Percentiles rank a stretch among this genome's conserved stretches.
Evolutionary conservation across 306 rosid genomes (phyloP).

Genomic region (Rosa multiflora): DNA sequence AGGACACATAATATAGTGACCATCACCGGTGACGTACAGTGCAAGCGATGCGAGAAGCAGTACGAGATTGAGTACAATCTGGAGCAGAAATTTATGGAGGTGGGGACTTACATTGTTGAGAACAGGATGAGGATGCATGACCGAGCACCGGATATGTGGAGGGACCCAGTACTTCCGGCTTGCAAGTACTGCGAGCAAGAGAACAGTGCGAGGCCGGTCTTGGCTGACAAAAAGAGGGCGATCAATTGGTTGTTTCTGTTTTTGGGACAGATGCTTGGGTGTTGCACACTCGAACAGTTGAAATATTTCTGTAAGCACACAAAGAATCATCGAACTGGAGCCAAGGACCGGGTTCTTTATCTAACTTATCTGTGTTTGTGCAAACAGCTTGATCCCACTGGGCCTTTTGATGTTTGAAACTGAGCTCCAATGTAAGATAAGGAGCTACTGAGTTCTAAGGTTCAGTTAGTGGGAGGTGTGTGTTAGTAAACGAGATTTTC

Average conservation of each 20-base stretch:
- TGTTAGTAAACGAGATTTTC: too few species aligned
- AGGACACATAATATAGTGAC: not conserved
- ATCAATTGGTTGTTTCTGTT: constrained; percentile 72
- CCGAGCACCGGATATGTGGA: constrained; percentile 47
- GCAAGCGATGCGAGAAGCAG: constrained; percentile 36
- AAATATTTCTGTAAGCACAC: constrained; percentile 55
- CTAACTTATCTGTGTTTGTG: constrained; percentile 37
- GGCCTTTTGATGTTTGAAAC: constrained; percentile 23
- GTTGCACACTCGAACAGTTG: constrained; percentile 47
- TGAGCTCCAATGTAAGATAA: too few species aligned
- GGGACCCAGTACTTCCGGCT: constrained; percentile 21
- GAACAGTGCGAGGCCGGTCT: constrained; percentile 37
- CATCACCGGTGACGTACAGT: constrained; percentile 37
- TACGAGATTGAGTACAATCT: constrained; percentile 25
- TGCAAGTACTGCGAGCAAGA: constrained; percentile 40
- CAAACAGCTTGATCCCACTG: constrained; percentile 41
- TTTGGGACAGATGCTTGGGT: constrained; percentile 47
- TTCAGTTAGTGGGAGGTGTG: too few species aligned
- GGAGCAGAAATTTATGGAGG: not conserved
- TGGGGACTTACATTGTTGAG: not conserved
- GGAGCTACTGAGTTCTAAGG: too few species aligned
- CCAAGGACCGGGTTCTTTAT: constrained; percentile 59
- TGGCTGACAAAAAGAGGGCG: constrained; percentile 13
- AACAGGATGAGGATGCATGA: constrained; percentile 15
- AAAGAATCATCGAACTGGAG: constrained; percentile 49